Evolutionary conservation across 805 yeast genomes (phyloP).

Genomic region (Hemisphaericaspora nanyangensis): DNA sequence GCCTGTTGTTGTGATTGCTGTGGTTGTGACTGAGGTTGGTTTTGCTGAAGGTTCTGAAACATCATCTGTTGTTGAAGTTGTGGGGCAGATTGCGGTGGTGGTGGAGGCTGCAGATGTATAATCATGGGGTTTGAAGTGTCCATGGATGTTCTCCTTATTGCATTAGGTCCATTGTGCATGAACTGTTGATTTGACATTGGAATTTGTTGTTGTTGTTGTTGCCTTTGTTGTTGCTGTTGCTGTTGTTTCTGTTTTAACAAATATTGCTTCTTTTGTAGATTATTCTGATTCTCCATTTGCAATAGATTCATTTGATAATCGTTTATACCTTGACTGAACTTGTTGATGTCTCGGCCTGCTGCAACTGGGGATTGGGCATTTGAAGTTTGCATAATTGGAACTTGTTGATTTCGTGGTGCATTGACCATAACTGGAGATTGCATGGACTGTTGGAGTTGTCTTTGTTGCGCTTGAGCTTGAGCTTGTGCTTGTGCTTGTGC

Average conservation of each 20-base stretch:
- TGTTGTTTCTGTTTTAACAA: slow-evolving; percentile 14
- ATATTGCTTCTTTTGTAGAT: slow-evolving; percentile 17
- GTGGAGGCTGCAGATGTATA: slow-evolving; percentile 5
- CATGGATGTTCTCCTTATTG: slow-evolving; percentile 4
- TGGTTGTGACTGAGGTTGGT: neutral
- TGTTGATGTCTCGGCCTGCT: neutral
- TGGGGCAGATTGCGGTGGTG: slow-evolving; percentile 2
- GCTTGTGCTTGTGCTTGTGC: neutral
- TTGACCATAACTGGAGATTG: slow-evolving; percentile 14
- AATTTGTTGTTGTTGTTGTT: slow-evolving; percentile 3
- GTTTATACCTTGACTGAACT: slow-evolving; percentile 13
- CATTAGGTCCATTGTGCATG: neutral
- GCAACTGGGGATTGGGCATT: slow-evolving; percentile 1
- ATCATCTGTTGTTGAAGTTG: slow-evolving; percentile 6
- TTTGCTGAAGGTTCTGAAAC: slow-evolving; percentile 1
- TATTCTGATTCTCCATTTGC: slow-evolving; percentile 17
- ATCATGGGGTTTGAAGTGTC: slow-evolving; percentile 3
- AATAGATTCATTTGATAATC: slow-evolving; percentile 20
- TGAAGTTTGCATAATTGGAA: slow-evolving; percentile 3
- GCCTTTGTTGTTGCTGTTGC: slow-evolving; percentile 9
- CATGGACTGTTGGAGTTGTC: slow-evolving; percentile 3
- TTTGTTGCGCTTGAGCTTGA: slow-evolving; percentile 3
- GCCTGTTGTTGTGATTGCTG: slow-evolving; percentile 6
- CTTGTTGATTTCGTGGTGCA: slow-evolving; percentile 6
- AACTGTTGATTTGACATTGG: neutral